Evolutionary conservation across 306 rosid species (phyloP).

Genomic region (Prunus padus): DNA sequence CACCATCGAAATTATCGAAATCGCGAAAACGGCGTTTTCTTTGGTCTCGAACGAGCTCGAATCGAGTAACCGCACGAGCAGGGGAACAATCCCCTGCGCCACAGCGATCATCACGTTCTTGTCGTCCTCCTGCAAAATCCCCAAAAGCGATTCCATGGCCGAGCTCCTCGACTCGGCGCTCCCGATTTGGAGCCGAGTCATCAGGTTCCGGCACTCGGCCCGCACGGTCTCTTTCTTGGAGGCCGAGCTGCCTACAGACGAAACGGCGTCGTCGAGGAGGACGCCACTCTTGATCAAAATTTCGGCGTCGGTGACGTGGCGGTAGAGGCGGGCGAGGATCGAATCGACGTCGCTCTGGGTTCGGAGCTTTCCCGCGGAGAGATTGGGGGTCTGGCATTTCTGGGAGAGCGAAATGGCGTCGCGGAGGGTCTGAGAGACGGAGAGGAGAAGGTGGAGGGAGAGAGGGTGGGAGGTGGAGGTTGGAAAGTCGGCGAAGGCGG

Average conservation of each 20-base stretch:
- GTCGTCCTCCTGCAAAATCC: slow-evolving; percentile 61
- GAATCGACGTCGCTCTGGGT: slow-evolving; percentile 87
- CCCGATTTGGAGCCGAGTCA: slow-evolving; percentile 87
- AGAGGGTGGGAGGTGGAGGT: slow-evolving; percentile 50
- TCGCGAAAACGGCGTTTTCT: slow-evolving; percentile 75
- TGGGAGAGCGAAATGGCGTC: slow-evolving; percentile 54
- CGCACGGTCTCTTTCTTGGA: slow-evolving; percentile 66
- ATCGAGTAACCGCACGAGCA: slow-evolving; percentile 69
- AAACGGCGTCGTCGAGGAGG: slow-evolving; percentile 39
- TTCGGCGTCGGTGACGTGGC: slow-evolving; percentile 65
- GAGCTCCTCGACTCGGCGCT: slow-evolving; percentile 45
- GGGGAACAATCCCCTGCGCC: slow-evolving; percentile 91
- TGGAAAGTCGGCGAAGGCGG: slow-evolving; percentile 58
- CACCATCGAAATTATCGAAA: slow-evolving; percentile 65
- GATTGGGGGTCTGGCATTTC: slow-evolving; percentile 38
- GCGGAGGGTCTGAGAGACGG: slow-evolving; percentile 42
- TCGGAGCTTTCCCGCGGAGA: slow-evolving; percentile 69
- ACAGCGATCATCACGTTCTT: slow-evolving; percentile 86
- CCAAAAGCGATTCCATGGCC: slow-evolving; percentile 61
- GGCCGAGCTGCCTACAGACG: slow-evolving; percentile 30
- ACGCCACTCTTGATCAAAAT: slow-evolving; percentile 71
- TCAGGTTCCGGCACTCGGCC: slow-evolving; percentile 63
- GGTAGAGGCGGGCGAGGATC: slow-evolving; percentile 58
- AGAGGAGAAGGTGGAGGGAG: slow-evolving; percentile 61
- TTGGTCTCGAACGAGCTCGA: slow-evolving; percentile 50